Evolutionary conservation across 2,329 filamentous ascomycete genomes (phyloP).

Genomic region (Penicillium sp.): DNA sequence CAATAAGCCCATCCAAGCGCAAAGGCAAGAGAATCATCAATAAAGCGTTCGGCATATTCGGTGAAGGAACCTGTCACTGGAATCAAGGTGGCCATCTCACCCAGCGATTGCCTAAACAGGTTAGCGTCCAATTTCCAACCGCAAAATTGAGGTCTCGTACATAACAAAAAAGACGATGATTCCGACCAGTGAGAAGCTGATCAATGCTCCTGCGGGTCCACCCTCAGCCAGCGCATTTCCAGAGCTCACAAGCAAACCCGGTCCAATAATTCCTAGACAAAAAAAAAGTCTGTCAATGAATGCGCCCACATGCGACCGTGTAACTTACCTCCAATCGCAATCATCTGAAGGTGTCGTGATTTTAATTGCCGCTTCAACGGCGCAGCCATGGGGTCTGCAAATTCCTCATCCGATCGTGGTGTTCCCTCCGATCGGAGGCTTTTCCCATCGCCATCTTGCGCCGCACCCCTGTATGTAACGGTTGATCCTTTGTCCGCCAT

Average conservation of each 20-base stretch:
- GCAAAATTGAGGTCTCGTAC: slow-evolving; percentile 14
- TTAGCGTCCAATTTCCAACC: background rate
- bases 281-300: background rate
- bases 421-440: slow-evolving; percentile 2
- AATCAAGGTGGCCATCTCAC: slow-evolving; percentile 73
- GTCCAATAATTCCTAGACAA: slow-evolving; percentile 61
- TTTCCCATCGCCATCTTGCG: slow-evolving; percentile 7
- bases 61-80: slow-evolving; percentile 72
- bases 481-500: slow-evolving; percentile 11
- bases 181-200: slow-evolving; percentile 72
- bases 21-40: slow-evolving; percentile 69
- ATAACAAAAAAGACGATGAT: slow-evolving; percentile 61
- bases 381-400: slow-evolving; percentile 22
- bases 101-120: slow-evolving; percentile 69
- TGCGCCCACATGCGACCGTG: slow-evolving; percentile 33
- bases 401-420: slow-evolving; percentile 3
- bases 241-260: slow-evolving; percentile 71
- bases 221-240: slow-evolving; percentile 69
- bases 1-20: slow-evolving; percentile 73
- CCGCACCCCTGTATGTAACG: slow-evolving; percentile 4
- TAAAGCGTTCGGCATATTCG: slow-evolving; percentile 69
- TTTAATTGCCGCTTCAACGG: slow-evolving; percentile 52
- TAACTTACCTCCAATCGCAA: slow-evolving; percentile 62
- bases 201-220: slow-evolving; percentile 70
- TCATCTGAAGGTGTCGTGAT: slow-evolving; percentile 64